Evolutionary conservation across 257 asterid species (phyloP).

Genomic region (Solanum sitiens): DNA sequence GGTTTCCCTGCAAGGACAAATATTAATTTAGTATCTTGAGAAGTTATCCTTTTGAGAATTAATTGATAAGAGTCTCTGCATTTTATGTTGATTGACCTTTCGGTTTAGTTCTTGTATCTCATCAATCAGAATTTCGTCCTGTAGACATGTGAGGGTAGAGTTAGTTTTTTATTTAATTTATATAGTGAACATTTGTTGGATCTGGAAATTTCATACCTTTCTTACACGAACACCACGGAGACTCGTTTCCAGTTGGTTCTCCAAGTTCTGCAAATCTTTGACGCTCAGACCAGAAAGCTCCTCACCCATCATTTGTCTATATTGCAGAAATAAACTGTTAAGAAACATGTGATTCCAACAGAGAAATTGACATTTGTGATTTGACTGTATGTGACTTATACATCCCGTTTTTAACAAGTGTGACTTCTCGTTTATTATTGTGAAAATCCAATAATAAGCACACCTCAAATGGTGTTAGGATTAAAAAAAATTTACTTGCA

Average conservation of each 20-base stretch:
- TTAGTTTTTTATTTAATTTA: neutral
- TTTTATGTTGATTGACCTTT: constrained; percentile 30
- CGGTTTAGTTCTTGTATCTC: constrained; percentile 53
- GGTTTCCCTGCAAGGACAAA: constrained; percentile 47
- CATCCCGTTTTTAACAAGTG: neutral
- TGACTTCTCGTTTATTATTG: neutral
- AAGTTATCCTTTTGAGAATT: neutral
- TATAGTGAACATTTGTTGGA: neutral
- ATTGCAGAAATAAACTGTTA: neutral
- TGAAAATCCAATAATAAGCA: too few relatives aligned
- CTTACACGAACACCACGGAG: constrained; percentile 48
- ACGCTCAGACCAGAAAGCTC: constrained; percentile 52
- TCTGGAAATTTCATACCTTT: constrained; percentile 36
- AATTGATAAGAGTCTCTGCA: neutral
- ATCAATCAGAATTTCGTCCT: constrained; percentile 50
- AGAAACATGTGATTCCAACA: neutral
- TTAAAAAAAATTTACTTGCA: too few relatives aligned
- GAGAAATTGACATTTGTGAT: neutral
- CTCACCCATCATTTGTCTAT: constrained; percentile 68
- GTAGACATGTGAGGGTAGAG: constrained; percentile 4
- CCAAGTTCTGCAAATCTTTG: constrained; percentile 53
- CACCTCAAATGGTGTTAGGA: too few relatives aligned
- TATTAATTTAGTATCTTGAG: constrained; percentile 15
- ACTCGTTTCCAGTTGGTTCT: constrained; percentile 57
- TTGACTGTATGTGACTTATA: neutral